phyloP scores from a whole-genome alignment of 2,329 filamentous ascomycete genomes.

The Akanthomyces uredinophilus region DNA sequence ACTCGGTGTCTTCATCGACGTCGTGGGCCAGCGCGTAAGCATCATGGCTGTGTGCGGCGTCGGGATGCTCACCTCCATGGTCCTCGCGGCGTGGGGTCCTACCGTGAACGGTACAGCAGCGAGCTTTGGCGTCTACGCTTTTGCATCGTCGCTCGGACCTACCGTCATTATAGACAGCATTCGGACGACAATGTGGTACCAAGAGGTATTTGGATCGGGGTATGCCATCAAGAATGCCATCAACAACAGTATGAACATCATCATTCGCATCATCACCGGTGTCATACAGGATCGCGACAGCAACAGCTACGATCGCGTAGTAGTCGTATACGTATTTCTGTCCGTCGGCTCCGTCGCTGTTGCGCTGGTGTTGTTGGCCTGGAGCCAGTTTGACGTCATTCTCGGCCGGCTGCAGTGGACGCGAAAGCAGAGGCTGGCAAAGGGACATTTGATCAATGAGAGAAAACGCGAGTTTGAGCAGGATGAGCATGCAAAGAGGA shows the following conservation, averaged over 20 bases:
- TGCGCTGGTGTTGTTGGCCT: slow-evolving; percentile 32
- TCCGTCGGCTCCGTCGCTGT: slow-evolving; percentile 45
- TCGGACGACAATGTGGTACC: slow-evolving; percentile 54
- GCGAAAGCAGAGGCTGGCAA: slow-evolving; percentile 44
- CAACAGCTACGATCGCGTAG: slow-evolving; percentile 50
- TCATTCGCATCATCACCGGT: slow-evolving; percentile 52
- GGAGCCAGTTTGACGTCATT: slow-evolving; percentile 35
- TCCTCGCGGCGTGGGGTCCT: slow-evolving; percentile 46
- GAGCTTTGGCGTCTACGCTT: slow-evolving; percentile 54
- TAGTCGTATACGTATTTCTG: slow-evolving; percentile 51
- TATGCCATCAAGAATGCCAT: slow-evolving; percentile 57
- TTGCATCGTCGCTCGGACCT: slow-evolving; percentile 50
- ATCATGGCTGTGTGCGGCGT: slow-evolving; percentile 49
- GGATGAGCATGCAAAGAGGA: slow-evolving; percentile 30
- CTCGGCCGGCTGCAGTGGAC: slow-evolving; percentile 53
- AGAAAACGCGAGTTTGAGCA: slow-evolving; percentile 37
- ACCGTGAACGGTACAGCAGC: slow-evolving; percentile 49
- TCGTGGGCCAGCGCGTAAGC: slow-evolving; percentile 48
- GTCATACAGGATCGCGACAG: slow-evolving; percentile 54
- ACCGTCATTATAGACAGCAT: slow-evolving; percentile 57
- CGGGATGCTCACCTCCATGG: slow-evolving; percentile 49
- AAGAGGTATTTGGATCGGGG: slow-evolving; percentile 54
- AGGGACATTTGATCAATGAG: slow-evolving; percentile 39
- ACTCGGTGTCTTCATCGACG: slow-evolving; percentile 51
- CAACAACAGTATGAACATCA: slow-evolving; percentile 60